A percentile compares a stretch with the other conserved stretches of the same genome.
phyloP scores from a whole-genome alignment of 2,329 filamentous ascomycete genomes.

The Penicillium sp. region DNA sequence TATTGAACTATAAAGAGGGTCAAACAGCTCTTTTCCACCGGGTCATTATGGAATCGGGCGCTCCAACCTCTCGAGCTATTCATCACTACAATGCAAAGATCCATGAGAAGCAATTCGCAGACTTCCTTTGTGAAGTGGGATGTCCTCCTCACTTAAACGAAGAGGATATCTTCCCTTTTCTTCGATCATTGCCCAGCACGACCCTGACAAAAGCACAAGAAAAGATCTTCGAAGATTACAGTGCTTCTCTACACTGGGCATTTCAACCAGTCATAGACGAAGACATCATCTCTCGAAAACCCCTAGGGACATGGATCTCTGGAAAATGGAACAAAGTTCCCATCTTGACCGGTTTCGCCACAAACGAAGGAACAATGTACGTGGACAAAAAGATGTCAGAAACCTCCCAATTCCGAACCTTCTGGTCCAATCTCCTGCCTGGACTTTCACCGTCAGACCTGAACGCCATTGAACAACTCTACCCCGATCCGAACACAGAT shows the following conservation, averaged over 20 bases:
- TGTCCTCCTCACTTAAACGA: conserved; percentile 25
- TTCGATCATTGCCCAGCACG: conserved; percentile 36
- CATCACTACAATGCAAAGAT: conserved; percentile 37
- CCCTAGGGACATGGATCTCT: conserved; percentile 54
- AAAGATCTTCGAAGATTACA: conserved; percentile 42
- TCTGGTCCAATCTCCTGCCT: conserved; percentile 59
- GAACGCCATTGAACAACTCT: conserved; percentile 51
- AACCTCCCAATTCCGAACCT: conserved; percentile 50
- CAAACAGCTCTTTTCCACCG: conserved; percentile 38
- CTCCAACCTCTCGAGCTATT: conserved; percentile 43
- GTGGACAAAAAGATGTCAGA: conserved; percentile 48
- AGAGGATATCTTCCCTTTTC: conserved; percentile 35
- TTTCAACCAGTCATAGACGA: conserved; percentile 66
- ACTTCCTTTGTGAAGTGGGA: conserved; percentile 35
- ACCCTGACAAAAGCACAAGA: conserved; percentile 37
- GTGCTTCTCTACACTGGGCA: conserved; percentile 47
- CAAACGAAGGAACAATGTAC: conserved; percentile 63
- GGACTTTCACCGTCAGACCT: conserved; percentile 50
- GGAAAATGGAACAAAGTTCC: conserved; percentile 52
- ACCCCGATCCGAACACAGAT: conserved; percentile 52
- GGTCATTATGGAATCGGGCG: conserved; percentile 44
- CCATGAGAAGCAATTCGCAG: conserved; percentile 42
- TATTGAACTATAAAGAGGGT: conserved; percentile 46
- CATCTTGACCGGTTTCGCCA: conserved; percentile 64
- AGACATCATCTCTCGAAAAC: conserved; percentile 52